These are phyloP conservation scores for Tulasnella sp. DNA, from an alignment of 768 basidiomycete species.

Conservation along the genomic window DNA sequence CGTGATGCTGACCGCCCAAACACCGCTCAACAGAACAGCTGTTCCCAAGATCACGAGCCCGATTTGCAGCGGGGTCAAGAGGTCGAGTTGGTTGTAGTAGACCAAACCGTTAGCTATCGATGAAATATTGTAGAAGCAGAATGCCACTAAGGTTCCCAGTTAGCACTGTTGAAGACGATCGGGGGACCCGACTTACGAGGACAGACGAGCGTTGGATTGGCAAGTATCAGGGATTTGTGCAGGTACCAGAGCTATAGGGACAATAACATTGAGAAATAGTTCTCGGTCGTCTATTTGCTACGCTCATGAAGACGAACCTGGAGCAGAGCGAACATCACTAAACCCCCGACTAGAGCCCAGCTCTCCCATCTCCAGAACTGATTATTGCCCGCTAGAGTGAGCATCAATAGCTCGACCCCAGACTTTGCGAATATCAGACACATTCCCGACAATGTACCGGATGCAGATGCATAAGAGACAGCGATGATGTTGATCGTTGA, in stretches of 20 bases:
- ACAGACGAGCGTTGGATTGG: constrained; percentile 77
- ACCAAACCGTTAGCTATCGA: constrained; percentile 84
- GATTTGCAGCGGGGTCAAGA: constrained; percentile 60
- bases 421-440: constrained; percentile 90
- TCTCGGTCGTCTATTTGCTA: constrained; percentile 6
- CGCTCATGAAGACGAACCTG: constrained; percentile 32
- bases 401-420: constrained; percentile 74
- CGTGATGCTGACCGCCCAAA: constrained; percentile 80
- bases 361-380: constrained; percentile 78
- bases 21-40: constrained; percentile 64
- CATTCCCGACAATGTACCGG: constrained; percentile 84
- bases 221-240: constrained; percentile 66
- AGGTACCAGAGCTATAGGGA: constrained; percentile 53
- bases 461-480: constrained; percentile 75
- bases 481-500: constrained; percentile 39
- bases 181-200: constrained; percentile 44
- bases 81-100: constrained; percentile 76
- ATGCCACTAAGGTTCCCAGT: constrained; percentile 43
- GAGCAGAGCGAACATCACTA: constrained; percentile 62
- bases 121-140: constrained; percentile 90
- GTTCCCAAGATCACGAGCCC: constrained; percentile 67
- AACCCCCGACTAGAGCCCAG: constrained; percentile 65
- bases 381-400: constrained; percentile 63
- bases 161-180: background rate
- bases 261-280: background rate